phyloP scores from a whole-genome alignment of 768 basidiomycete genomes.

The Trametes punicea region DNA sequence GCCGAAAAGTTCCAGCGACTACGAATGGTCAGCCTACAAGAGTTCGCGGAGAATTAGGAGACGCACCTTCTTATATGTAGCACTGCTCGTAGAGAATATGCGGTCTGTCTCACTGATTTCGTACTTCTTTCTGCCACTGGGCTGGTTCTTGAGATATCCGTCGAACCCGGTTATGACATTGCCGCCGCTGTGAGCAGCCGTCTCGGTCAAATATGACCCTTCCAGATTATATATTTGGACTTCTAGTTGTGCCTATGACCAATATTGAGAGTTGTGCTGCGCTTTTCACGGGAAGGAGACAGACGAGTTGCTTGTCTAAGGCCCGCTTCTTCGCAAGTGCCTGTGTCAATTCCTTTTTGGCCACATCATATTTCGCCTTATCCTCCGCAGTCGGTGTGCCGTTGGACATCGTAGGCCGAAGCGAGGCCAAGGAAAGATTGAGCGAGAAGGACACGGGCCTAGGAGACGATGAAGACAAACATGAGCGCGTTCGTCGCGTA shows the following conservation, averaged over 20 bases:
- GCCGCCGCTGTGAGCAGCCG: constrained; percentile 71
- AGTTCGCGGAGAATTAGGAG: not conserved
- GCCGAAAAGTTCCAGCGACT: constrained; percentile 75
- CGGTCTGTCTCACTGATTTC: constrained; percentile 77
- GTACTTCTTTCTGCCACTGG: constrained; percentile 61
- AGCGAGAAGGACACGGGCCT: not conserved
- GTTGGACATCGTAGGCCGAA: constrained; percentile 31
- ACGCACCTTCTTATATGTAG: constrained; percentile 68
- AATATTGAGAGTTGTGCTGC: not conserved
- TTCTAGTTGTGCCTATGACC: constrained; percentile 69
- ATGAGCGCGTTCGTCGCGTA: no score
- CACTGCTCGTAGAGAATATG: constrained; percentile 78
- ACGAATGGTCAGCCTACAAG: not conserved
- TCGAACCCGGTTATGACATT: constrained; percentile 90
- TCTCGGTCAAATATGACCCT: constrained; percentile 72
- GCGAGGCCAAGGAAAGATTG: not conserved
- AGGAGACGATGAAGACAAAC: no score
- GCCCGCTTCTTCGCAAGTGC: constrained; percentile 73
- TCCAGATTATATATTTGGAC: constrained; percentile 77
- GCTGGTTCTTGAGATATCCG: constrained; percentile 78
- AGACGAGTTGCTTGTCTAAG: constrained; percentile 73
- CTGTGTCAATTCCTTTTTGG: constrained; percentile 71
- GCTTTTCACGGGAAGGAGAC: constrained; percentile 21
- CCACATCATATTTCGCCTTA: constrained; percentile 63
- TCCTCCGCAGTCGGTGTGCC: constrained; percentile 59